Evolutionary conservation across 2,329 filamentous ascomycete species (phyloP).

Genomic region (Clarireedia sp.): DNA sequence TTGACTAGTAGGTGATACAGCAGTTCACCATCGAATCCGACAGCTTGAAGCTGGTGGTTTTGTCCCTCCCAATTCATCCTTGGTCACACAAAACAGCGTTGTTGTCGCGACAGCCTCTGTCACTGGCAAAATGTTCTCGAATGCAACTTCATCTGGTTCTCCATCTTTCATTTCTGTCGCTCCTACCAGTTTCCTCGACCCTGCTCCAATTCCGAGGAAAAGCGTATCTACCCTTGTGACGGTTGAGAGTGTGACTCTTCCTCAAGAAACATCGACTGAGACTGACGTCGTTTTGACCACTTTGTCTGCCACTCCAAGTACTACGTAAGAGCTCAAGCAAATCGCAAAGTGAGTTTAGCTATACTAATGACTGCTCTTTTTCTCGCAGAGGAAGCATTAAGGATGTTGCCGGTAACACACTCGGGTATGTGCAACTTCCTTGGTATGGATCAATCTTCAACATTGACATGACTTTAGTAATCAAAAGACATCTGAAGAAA

Average conservation of each 20-base stretch:
- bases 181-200: not conserved
- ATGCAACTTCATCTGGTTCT: not conserved
- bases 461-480: not conserved
- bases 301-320: too few relatives aligned
- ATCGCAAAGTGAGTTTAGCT: too few relatives aligned
- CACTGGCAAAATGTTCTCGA: not conserved
- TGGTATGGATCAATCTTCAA: not conserved
- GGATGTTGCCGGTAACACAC: too few relatives aligned
- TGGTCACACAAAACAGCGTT: conserved; percentile 1
- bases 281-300: too few relatives aligned
- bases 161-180: not conserved
- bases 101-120: not conserved
- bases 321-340: too few relatives aligned
- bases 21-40: not conserved
- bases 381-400: too few relatives aligned
- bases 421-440: not conserved
- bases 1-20: not conserved
- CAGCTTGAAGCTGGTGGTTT: not conserved
- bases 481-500: not conserved
- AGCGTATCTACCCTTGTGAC: not conserved
- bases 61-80: not conserved
- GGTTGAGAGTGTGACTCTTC: not conserved
- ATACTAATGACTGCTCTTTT: too few relatives aligned
- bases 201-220: not conserved
- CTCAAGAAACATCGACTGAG: not conserved